Conservation (phyloP, 768 basidiomycete genomes). For the Mrakia hoshinonis region DNA sequence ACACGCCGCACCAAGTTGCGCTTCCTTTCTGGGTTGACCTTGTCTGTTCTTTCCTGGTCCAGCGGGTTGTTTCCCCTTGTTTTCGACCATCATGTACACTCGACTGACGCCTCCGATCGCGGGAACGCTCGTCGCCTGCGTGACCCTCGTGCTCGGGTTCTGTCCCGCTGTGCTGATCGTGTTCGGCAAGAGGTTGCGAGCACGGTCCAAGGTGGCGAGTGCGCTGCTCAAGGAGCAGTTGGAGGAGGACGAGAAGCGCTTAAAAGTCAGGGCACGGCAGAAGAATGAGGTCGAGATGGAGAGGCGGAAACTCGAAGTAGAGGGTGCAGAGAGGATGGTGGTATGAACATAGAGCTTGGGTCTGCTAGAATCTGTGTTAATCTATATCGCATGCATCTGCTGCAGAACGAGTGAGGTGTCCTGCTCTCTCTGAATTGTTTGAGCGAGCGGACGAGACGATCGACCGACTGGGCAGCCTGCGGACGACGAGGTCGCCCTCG, state of each 20-base stretch:
- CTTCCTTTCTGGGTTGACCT: too few species aligned
- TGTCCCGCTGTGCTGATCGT: conserved; percentile 35
- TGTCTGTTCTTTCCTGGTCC: too few species aligned
- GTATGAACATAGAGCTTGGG: too few species aligned
- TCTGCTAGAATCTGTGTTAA: too few species aligned
- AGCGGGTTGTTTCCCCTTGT: conserved; percentile 35
- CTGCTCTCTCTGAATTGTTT: too few species aligned
- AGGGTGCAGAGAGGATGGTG: not conserved
- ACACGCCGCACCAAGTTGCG: too few species aligned
- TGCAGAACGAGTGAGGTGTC: too few species aligned
- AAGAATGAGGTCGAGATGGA: not conserved
- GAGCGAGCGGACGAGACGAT: too few species aligned
- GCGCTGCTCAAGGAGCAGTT: conserved; percentile 31
- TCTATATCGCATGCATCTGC: too few species aligned
- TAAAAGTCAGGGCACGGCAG: not conserved
- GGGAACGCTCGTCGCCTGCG: conserved; percentile 35
- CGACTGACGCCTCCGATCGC: conserved; percentile 29
- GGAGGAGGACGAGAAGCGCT: not conserved
- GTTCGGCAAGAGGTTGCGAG: conserved; percentile 35
- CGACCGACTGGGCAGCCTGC: too few species aligned
- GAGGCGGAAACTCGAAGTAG: not conserved
- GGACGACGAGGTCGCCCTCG: too few species aligned
- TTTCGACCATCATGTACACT: conserved; percentile 32
- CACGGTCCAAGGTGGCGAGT: conserved; percentile 36
- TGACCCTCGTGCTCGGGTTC: conserved; percentile 33